Evolutionary conservation across 164 flowering plant species (phyloP), one percentile per base, ranked within the genome.

Genomic region (Vitis rupestris): DNA sequence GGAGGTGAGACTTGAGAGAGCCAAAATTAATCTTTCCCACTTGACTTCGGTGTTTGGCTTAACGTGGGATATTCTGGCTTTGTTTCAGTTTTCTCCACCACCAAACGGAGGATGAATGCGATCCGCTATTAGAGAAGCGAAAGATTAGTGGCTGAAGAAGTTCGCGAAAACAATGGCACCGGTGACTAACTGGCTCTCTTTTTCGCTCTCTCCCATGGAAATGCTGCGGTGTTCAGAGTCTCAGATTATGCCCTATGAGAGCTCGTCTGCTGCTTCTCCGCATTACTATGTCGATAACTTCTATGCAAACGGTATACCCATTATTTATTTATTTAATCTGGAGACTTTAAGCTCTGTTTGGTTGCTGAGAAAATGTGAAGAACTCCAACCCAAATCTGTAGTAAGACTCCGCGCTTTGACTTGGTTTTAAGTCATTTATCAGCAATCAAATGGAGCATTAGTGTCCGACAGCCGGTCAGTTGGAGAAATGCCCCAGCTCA

Each of bases 111-210:
- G n/a, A n/a, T 53, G n/a, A 53, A 53, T 53, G 37, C 29, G 61
- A 59, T 13, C 64, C 1, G 64, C 29, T 12, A 10, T 31, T 31
- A 63, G 55, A 50, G 59, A 19, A 10, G 61, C 17, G 37, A 37
- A 52, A 23, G 50, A 37, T 27, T 10, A 64, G 56, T 1, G 8
- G 9, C 10, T 9, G 37, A 51, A 62, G 19, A 56, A 61, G 66
- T 70, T 63, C 51, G 9, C 52, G n/a, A 64, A 12, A 60, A 74
- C 64, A 69, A 90, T 88, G 91, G 87, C 87, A 56, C 86, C 88
- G 23, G 83, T 75, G 61, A 83, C 68, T 37, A 82, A 89, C 78
- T 90, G 96, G 98, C 84, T 92, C 2, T 86, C 94, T 2, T 92
- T 90, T 67, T 88, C 94, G 12, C 81, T 85, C 7, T 86, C 92